These are phyloP conservation scores for Tetrapisispora phaffii DNA, from an alignment of 805 yeast genomes.

Conservation along the genomic window DNA sequence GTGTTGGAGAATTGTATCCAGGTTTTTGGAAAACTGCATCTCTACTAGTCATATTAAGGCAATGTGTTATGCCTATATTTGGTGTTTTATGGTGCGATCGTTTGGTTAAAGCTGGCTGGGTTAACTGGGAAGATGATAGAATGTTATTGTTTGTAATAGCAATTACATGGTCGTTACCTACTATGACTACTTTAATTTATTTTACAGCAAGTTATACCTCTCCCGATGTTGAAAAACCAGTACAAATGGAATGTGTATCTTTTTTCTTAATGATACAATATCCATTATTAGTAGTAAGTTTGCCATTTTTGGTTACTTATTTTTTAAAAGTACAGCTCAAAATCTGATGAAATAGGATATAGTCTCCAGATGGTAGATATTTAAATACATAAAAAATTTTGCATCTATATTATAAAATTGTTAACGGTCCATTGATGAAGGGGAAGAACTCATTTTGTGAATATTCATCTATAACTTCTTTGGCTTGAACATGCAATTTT, in stretches of 20 bases:
- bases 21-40: conserved; percentile 64
- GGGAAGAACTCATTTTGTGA: too few species aligned
- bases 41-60: conserved; percentile 45
- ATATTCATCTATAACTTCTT: too few species aligned
- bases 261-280: conserved; percentile 68
- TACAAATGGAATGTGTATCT: conserved; percentile 78
- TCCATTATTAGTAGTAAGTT: conserved; percentile 49
- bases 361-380: too few species aligned
- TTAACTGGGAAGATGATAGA: conserved; percentile 36
- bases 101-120: conserved; percentile 58
- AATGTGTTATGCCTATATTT: conserved; percentile 69
- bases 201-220: conserved; percentile 82
- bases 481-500: too few species aligned
- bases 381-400: too few species aligned
- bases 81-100: conserved; percentile 61
- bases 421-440: too few species aligned
- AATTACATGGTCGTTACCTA: conserved; percentile 72
- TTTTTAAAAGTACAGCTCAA: conserved; percentile 29
- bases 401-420: too few species aligned
- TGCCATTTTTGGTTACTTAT: conserved; percentile 50
- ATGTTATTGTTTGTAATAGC: conserved; percentile 68
- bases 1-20: conserved; percentile 47
- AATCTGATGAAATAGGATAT: conserved; percentile 9
- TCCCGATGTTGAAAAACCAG: conserved; percentile 35
- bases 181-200: conserved; percentile 82